phyloP scores from a whole-genome alignment of 148 eudicot species.

The Fagopyrum esculentum region DNA sequence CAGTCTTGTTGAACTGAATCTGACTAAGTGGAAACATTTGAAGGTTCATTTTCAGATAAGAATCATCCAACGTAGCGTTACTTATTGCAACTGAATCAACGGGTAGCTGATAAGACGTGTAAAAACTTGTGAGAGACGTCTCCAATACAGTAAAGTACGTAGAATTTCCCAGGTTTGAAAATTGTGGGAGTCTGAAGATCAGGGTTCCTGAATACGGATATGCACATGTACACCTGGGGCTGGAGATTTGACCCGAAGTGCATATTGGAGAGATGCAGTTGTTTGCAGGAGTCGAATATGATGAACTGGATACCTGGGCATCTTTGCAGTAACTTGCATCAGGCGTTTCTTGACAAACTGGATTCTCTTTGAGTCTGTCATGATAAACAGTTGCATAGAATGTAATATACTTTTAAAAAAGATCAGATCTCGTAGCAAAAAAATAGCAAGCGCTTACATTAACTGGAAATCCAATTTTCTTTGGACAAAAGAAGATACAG shows the following conservation, averaged over 20 bases:
- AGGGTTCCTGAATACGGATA: constrained; percentile 14
- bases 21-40: constrained; percentile 54
- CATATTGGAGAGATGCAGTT: constrained; percentile 37
- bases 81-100: constrained; percentile 12
- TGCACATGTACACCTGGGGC: constrained; percentile 61
- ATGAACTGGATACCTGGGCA: constrained; percentile 19
- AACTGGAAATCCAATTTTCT: constrained; percentile 12
- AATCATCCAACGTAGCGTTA: constrained; percentile 23
- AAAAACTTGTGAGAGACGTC: not conserved
- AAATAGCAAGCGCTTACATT: constrained; percentile 4
- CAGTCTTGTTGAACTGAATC: constrained; percentile 54
- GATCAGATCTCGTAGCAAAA: not conserved
- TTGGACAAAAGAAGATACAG: constrained; percentile 13
- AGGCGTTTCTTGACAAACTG: constrained; percentile 19
- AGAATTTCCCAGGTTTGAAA: constrained; percentile 2
- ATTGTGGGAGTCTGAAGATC: not conserved
- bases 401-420: not conserved
- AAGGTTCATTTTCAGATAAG: constrained; percentile 70
- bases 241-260: constrained; percentile 32
- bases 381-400: not conserved
- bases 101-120: constrained; percentile 5
- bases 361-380: constrained; percentile 30
- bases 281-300: constrained; percentile 35
- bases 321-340: constrained; percentile 20
- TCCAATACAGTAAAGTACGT: constrained; percentile 5